Base-by-base conservation (phyloP, 2,329 filamentous ascomycete genomes). In the Aspergillus uvarum region DNA sequence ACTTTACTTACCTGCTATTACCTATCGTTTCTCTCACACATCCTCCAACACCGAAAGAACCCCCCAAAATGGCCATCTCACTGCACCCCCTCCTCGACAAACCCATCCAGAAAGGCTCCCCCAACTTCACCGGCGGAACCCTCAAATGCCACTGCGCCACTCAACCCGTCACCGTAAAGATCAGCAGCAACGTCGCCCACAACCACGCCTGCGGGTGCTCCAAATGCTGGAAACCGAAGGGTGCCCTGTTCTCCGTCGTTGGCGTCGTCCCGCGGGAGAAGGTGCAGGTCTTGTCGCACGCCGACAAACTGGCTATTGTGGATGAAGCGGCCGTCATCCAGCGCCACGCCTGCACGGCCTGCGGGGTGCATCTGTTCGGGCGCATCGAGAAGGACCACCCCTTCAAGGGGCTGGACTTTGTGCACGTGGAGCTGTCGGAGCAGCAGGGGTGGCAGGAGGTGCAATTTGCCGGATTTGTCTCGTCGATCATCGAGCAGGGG, bases 151-250 rank as follows among this genome's bases (percentile, higher is more conserved):
- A 83, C 68, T 90, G 87, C 79, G 58, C 74, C 11, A 76, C 67
- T 63, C 72, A 81, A 71, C 82, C 82, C 26, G 84, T 89, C 60
- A 82, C 85, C 68, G 80, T 89, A 22, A 81, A 80, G 0, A 79
- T 89, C 44, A 72, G 67, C 59, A 77, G 82, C 70, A 85, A 89
- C 67, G 83, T 90, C 58, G 77, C 81, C 2, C 86, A 89, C 79
- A 89, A 90, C 79, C 87, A 90, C 76, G 86, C 85, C 58, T 89
- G 87, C 75, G 87, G 87, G 63, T 89, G 87, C 77, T 88, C 86
- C 57, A 87, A 89, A 74, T 89, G 87, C 82, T 90, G 86, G 86
- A 90, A 89, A 74, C 87, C 87, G 5, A 59, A 74, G 2, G 85
- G 85, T 31, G 80, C 86, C 0, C 81, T 89, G 62, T 89, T 90